Conservation (phyloP, 192 early-diverging fungal genomes). For the Paraglomus brasilianum region DNA sequence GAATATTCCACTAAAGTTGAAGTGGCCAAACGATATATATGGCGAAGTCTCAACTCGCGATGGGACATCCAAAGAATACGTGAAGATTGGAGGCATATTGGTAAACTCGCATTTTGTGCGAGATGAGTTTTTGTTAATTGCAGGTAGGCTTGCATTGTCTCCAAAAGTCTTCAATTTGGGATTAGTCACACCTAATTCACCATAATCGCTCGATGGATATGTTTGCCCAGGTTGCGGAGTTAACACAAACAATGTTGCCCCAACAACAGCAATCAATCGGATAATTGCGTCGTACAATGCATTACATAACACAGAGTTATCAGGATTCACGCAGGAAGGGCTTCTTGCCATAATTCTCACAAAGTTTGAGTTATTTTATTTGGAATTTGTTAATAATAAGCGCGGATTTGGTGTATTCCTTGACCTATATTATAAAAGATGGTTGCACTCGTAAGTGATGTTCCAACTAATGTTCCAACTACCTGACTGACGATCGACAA, state of each 20-base stretch:
- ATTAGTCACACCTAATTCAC: constrained; percentile 6
- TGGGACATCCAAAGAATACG: constrained; percentile 42
- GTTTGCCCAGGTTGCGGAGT: constrained; percentile 71
- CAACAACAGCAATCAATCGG: constrained; percentile 85
- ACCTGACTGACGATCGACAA: constrained; percentile 13
- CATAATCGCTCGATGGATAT: not conserved
- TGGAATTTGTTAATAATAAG: constrained; percentile 58
- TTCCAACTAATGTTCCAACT: constrained; percentile 34
- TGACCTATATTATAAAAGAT: constrained; percentile 75
- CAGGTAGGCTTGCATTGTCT: constrained; percentile 54
- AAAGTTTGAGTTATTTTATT: constrained; percentile 76
- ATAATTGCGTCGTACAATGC: constrained; percentile 64
- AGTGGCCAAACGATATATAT: constrained; percentile 99
- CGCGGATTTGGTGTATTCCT: constrained; percentile 72
- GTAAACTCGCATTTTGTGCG: constrained; percentile 76
- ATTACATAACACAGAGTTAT: constrained; percentile 43
- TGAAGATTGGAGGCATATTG: constrained; percentile 90
- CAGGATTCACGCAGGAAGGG: constrained; percentile 65
- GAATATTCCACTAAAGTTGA: constrained; percentile 78
- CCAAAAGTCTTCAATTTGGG: not conserved
- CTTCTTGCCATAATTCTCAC: constrained; percentile 64
- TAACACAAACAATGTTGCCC: constrained; percentile 80
- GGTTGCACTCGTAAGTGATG: constrained; percentile 75
- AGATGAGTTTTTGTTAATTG: constrained; percentile 74
- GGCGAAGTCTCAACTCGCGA: constrained; percentile 44